phyloP scores from a whole-genome alignment of 2,329 filamentous ascomycete species.

The Stachybotrys elegans region DNA sequence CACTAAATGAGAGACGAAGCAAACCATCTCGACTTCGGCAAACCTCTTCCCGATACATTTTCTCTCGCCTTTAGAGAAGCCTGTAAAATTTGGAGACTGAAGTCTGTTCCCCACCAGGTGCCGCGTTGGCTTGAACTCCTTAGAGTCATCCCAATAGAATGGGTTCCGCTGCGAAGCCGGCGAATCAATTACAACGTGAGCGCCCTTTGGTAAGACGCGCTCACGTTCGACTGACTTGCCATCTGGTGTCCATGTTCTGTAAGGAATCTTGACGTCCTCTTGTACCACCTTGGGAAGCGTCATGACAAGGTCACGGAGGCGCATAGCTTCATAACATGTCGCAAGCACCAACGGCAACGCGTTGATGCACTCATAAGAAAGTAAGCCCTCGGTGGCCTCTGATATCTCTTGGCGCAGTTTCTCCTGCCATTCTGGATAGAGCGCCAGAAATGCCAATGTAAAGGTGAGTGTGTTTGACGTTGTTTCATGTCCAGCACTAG shows the following conservation, averaged over 20 bases:
- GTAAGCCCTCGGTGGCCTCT: background rate
- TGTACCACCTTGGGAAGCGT: background rate
- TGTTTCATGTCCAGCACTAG: background rate
- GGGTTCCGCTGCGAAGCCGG: background rate
- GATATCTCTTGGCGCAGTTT: background rate
- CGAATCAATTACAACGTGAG: background rate
- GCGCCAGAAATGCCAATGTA: background rate
- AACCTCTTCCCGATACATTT: conserved; percentile 1
- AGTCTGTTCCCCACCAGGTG: background rate
- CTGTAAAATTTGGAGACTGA: background rate
- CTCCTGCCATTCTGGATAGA: conserved; percentile 1
- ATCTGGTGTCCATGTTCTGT: background rate
- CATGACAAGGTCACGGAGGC: background rate
- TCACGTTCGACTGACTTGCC: background rate
- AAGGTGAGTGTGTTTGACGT: background rate
- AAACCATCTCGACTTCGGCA: background rate
- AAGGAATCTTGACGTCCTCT: background rate
- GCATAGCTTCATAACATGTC: background rate
- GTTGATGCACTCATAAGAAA: background rate
- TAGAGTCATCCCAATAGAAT: background rate
- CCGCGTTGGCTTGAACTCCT: background rate
- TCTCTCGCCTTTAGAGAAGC: background rate
- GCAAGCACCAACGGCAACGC: background rate
- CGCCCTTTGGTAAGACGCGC: background rate
- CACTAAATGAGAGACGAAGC: background rate